Percentiles rank a stretch among this genome's conserved stretches.
phyloP scores from a whole-genome alignment of 176 grass and related monocot genomes.

The Lolium multiflorum region DNA sequence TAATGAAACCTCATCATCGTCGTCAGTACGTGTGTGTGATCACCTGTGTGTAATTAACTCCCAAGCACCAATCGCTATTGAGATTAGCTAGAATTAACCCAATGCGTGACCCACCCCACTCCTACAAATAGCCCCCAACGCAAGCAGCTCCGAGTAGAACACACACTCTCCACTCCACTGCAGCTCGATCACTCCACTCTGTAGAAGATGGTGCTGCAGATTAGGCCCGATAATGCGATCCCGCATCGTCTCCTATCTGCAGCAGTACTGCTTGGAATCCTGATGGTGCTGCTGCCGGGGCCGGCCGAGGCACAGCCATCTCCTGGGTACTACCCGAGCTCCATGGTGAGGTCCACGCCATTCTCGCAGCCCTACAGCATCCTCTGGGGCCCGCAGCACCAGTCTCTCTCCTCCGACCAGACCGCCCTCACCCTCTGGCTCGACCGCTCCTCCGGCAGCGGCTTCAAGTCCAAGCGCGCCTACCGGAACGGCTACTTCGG shows the following conservation, averaged over 20 bases:
- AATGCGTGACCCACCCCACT: not conserved
- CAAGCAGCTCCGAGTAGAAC: not conserved
- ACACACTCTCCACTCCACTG: not conserved
- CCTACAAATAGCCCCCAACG: not conserved
- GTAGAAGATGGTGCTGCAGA: not conserved
- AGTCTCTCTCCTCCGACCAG: conserved; percentile 64
- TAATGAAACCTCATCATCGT: not conserved
- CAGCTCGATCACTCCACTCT: not conserved
- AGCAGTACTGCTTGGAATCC: not conserved
- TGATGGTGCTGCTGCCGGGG: conserved; percentile 4
- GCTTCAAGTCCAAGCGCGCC: conserved; percentile 73
- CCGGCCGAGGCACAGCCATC: conserved; percentile 65
- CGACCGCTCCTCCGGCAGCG: conserved; percentile 74
- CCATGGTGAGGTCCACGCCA: conserved; percentile 43
- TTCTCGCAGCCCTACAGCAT: conserved; percentile 64
- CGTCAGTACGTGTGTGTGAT: not conserved
- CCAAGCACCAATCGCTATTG: not conserved
- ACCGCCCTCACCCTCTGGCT: conserved; percentile 63
- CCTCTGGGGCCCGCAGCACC: conserved; percentile 87
- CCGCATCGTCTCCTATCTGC: not conserved
- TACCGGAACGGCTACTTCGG: conserved; percentile 90
- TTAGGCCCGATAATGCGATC: not conserved
- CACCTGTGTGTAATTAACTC: not conserved
- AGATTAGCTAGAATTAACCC: not conserved
- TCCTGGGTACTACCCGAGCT: conserved; percentile 77